A percentile compares a stretch with the other conserved stretches of the same genome.
Conservation (phyloP, 2,329 filamentous ascomycete species). For the Paracoccidioides brasiliensis region DNA sequence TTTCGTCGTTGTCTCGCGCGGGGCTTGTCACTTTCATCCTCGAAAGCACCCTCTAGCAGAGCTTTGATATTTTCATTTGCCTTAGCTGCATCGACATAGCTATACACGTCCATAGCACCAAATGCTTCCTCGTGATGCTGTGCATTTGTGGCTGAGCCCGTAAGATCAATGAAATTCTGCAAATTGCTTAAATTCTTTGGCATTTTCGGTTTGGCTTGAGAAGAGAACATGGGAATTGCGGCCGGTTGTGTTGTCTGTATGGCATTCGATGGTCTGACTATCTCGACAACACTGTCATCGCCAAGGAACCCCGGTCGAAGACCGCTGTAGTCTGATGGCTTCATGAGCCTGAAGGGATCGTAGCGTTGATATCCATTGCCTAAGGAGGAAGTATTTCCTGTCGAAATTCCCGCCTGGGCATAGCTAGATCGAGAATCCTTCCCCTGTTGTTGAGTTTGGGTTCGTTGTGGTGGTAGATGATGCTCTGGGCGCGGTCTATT, state of each 20-base stretch:
- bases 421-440: neutral
- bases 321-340: constrained; percentile 18
- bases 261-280: constrained; percentile 38
- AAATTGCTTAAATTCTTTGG: constrained; percentile 32
- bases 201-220: constrained; percentile 27
- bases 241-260: constrained; percentile 38
- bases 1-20: constrained; percentile 28
- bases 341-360: constrained; percentile 1
- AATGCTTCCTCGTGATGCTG: constrained; percentile 37
- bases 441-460: neutral
- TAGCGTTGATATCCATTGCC: neutral
- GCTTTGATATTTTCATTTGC: constrained; percentile 42
- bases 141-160: constrained; percentile 37
- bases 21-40: constrained; percentile 36
- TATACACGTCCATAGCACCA: constrained; percentile 41
- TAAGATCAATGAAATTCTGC: constrained; percentile 39
- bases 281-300: constrained; percentile 28
- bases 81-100: constrained; percentile 36
- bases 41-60: constrained; percentile 38
- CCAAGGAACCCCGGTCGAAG: constrained; percentile 13
- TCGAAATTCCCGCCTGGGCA: neutral
- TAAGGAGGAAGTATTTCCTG: neutral
- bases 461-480: constrained; percentile 24
- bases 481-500: constrained; percentile 39
- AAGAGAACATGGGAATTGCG: constrained; percentile 41